phyloP scores from a whole-genome alignment of 2,329 filamentous ascomycete genomes.

The Hymenoscyphus repandus region DNA sequence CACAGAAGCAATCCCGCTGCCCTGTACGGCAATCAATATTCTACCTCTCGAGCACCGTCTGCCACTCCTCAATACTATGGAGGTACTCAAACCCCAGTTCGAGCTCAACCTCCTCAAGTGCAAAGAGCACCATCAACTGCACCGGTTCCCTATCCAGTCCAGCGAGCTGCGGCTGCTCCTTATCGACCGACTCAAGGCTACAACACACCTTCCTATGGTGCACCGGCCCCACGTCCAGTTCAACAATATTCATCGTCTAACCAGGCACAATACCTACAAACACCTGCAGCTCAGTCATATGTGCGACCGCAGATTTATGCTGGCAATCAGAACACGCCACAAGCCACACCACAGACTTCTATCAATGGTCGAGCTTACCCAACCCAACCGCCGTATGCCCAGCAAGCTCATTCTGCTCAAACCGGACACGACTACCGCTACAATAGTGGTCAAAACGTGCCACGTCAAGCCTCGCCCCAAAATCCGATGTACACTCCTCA shows the following conservation, averaged over 20 bases:
- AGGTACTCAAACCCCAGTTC: constrained; percentile 26
- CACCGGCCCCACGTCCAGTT: constrained; percentile 26
- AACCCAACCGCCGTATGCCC: constrained; percentile 22
- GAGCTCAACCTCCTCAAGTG: constrained; percentile 20
- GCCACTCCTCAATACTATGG: constrained; percentile 24
- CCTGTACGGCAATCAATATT: constrained; percentile 32
- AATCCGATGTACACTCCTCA: constrained; percentile 28
- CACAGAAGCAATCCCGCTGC: constrained; percentile 19
- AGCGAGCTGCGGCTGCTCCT: constrained; percentile 22
- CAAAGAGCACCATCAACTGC: constrained; percentile 27
- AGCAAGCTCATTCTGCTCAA: constrained; percentile 22
- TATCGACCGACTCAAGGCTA: constrained; percentile 26
- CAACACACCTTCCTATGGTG: constrained; percentile 27
- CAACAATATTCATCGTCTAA: constrained; percentile 22
- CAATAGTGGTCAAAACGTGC: constrained; percentile 18
- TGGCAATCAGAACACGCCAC: constrained; percentile 21
- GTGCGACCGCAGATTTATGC: constrained; percentile 22
- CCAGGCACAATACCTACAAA: constrained; percentile 24
- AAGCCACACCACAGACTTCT: constrained; percentile 18
- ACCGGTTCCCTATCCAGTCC: constrained; percentile 24
- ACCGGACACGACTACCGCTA: constrained; percentile 28
- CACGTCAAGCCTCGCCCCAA: constrained; percentile 29
- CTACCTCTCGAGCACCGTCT: constrained; percentile 22
- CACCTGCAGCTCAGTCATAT: constrained; percentile 19
- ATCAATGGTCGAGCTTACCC: constrained; percentile 24